Base-by-base conservation (phyloP, 495 filamentous ascomycete genomes). In the Penicillium macrosclerotiorum region DNA sequence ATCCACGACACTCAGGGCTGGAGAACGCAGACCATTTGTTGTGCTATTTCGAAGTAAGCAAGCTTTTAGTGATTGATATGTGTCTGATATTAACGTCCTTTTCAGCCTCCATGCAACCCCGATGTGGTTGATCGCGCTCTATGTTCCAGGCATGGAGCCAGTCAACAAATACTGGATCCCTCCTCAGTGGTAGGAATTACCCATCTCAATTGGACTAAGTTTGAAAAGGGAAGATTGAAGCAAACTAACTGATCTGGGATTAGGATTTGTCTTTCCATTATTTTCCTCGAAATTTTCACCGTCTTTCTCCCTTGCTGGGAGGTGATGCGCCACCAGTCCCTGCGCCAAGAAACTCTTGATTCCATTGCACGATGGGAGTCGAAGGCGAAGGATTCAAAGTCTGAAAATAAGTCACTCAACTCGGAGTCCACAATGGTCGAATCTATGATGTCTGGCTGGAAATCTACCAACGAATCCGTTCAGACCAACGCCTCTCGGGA, bases 1-100 rank as follows among this genome's bases (percentile, higher is more conserved):
- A 84, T 87, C 45, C 72, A 65, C 36, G 84, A 88, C 51, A 82
- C 83, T 4, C 77, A 86, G 41, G 77, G 79, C 42, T 88, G 84
- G 84, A 74, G 81, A n/a, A 49, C 74, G 3, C 83, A 87, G 53
- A 86, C 82, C 8, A 80, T 79, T 22, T 62, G 72, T 16, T 83
- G 80, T 54, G 76, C 77, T 48, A 46, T 86, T 43, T 77, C 80
- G 72, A 63, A 47, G 34, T 43, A 19, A 43, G 26, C 33, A 7
- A 0, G 5, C 16, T 17, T 23, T 16, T 9, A 4, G 8, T 0
- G 16, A 1, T 14, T 1, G 19, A 8, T 30, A 25, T 16, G 8
- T 0, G 19, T 1, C 24, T 13, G 30, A 6, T 3, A 22, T 11
- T 42, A 24, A 33, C 11, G 1, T 22, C 2, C 11, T 25, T 6